Base-by-base conservation (phyloP, 73 alveolate species). In the Paramecium pentaurelia region DNA sequence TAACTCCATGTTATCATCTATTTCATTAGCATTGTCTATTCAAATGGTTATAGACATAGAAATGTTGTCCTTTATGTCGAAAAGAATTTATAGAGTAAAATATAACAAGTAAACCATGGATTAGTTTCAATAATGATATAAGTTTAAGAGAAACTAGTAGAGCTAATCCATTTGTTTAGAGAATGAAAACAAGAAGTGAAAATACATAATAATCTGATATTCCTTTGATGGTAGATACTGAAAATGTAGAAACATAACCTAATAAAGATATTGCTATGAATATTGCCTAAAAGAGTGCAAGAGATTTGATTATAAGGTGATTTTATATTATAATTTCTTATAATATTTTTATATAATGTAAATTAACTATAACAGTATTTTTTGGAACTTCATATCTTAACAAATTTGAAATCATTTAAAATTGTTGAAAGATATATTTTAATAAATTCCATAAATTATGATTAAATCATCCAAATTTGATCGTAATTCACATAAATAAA, bases 1-100 rank as follows among this genome's bases (percentile, higher is more conserved):
- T 80, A 7, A 80, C 91, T 20, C 91, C 91, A 45, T 80, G 91
- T 80, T 80, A 25, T 80, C 91, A 80, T 80, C 32, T 80, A 25
- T 80, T 80, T 80, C 91, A 80, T 80, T 49, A 80, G 8, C 71
- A 80, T 80, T 80, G 91, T 45, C 38, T 80, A 49, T 80, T 45
- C 18, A 80, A 42, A 80, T 80, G 91, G 91, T 49, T 80, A 27
- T 10, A 42, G 30, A 80, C 71, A n/a, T 34, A 80, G 30, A 80
- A 49, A 28, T 44, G 73, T 80, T 80, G 91, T 80, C 91, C 91
- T 6, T 44, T 80, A 6, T 80, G 91, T 49, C 20, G 91, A 49
- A 80, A 47, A 18, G 71, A 40, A 36, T 80, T 80, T 11, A 49
- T 27, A 22, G 91, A 80, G 18, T 4, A 22, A 10, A 22, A 80